Conservation (phyloP, 1,284 basidiomycete species). For the Ceratobasidium sp. region DNA sequence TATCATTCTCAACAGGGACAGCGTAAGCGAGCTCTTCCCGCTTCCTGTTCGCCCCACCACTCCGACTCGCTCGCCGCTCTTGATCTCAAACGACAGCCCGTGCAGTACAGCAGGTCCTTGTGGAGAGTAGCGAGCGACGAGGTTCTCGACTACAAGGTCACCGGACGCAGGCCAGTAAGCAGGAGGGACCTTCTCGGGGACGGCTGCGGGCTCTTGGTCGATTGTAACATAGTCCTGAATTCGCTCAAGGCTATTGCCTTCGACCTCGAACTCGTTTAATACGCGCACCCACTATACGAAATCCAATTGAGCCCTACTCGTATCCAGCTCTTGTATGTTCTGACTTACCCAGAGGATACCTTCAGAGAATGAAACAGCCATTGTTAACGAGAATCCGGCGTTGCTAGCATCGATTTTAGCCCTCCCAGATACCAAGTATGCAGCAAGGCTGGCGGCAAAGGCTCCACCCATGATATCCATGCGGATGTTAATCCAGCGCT, state of each 20-base stretch:
- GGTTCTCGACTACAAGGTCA: slow-evolving; percentile 38
- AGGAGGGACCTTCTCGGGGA: slow-evolving; percentile 38
- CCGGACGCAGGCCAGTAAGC: slow-evolving; percentile 45
- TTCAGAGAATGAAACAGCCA: slow-evolving; percentile 51
- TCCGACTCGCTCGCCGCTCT: slow-evolving; percentile 53
- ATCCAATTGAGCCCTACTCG: too few relatives aligned
- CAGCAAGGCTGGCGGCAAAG: slow-evolving; percentile 41
- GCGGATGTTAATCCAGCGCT: slow-evolving; percentile 42
- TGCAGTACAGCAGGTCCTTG: slow-evolving; percentile 51
- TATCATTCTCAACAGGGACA: slow-evolving; percentile 53
- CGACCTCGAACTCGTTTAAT: slow-evolving; percentile 52
- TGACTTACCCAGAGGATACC: slow-evolving; percentile 46
- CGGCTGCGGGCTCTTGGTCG: slow-evolving; percentile 40
- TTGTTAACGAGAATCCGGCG: slow-evolving; percentile 52
- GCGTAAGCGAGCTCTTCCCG: slow-evolving; percentile 54
- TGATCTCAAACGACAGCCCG: slow-evolving; percentile 51
- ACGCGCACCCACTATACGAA: slow-evolving; percentile 49
- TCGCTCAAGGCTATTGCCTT: slow-evolving; percentile 53
- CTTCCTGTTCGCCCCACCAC: slow-evolving; percentile 55
- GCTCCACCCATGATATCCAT: slow-evolving; percentile 41
- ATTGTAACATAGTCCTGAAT: slow-evolving; percentile 52
- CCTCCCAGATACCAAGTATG: slow-evolving; percentile 33
- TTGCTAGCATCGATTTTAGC: slow-evolving; percentile 44
- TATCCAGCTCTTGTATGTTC: neutral
- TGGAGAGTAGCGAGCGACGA: slow-evolving; percentile 39